Conservation (phyloP, 176 grass and related monocot species). For the Carex myosuroides region DNA sequence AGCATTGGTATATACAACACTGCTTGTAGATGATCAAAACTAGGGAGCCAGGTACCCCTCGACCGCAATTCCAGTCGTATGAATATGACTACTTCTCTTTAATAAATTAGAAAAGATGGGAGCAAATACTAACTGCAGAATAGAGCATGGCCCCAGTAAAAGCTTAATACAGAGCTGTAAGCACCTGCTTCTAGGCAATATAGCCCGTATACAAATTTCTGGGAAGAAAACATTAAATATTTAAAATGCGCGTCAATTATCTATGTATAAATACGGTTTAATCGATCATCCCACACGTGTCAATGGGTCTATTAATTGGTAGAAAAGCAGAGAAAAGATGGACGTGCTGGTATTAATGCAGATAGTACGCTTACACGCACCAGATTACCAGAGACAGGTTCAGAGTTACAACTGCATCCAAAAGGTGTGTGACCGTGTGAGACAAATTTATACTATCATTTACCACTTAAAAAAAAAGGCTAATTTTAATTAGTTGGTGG, state of each 20-base stretch:
- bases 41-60: background rate
- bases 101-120: background rate
- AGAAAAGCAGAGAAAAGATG: background rate
- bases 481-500: background rate
- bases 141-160: background rate
- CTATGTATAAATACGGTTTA: background rate
- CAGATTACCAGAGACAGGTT: background rate
- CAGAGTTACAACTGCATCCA: background rate
- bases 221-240: background rate
- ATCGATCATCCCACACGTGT: constrained; percentile 22
- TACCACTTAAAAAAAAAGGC: background rate
- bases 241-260: background rate
- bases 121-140: background rate
- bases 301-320: background rate
- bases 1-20: background rate
- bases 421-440: background rate
- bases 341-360: background rate
- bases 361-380: constrained; percentile 14
- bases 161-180: background rate
- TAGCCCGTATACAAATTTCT: background rate
- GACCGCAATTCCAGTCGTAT: constrained; percentile 3
- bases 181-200: background rate
- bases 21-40: background rate
- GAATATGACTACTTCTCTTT: background rate
- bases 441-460: background rate